Evolutionary conservation across 176 grass and related monocot genomes (phyloP), one percentile per base, ranked within the genome.

Genomic region (Hordeum marinum): DNA sequence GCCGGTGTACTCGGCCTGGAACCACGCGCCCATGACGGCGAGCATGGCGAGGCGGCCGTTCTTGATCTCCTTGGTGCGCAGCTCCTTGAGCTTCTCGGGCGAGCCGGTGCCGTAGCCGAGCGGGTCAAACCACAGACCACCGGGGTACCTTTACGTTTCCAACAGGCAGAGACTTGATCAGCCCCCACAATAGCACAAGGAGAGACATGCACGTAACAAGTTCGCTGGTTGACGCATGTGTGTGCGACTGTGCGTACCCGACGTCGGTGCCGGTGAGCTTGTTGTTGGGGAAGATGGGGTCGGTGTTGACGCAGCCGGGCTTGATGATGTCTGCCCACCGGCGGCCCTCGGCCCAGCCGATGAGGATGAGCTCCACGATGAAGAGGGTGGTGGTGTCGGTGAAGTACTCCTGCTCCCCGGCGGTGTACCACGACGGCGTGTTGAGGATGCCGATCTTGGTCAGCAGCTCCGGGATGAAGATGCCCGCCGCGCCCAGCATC

Each of bases 11-110:
- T 85, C 83, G 0, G 91, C 91, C 87, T 99, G 96, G 80, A 96
- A 95, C 93, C 93, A 99, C 35, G 93, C 93, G 39, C 96, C 96
- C 94, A 99, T 94, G 57, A 99, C 94, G 27, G 96, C 96, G 75
- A 96, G 83, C 96, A 99, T 99, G 75, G 96, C 94, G 59, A 99
- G 83, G 60, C 96, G 90, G 21, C 96, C 96, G 71, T 99, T 99
- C 91, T 99, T 96, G 80, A 99, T 96, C 93, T 99, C 96, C 90
- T 99, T 99, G 35, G 88, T 89, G 80, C 91, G 90, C 75, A 99
- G 87, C 70, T 99, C 96, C 88, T 87, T 94, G 71, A 99, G 34
- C 91, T 92, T 89, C 88, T 89, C 94, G 2, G 93, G 90, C 26
- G 85, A 87, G 18, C 88, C 93, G 61, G 18, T 73, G 39, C 93